Percentiles rank a stretch among this genome's conserved stretches.
These are phyloP conservation scores for Leccinum pachyderme DNA, from an alignment of 1,284 basidiomycete genomes.

Conservation along the genomic window DNA sequence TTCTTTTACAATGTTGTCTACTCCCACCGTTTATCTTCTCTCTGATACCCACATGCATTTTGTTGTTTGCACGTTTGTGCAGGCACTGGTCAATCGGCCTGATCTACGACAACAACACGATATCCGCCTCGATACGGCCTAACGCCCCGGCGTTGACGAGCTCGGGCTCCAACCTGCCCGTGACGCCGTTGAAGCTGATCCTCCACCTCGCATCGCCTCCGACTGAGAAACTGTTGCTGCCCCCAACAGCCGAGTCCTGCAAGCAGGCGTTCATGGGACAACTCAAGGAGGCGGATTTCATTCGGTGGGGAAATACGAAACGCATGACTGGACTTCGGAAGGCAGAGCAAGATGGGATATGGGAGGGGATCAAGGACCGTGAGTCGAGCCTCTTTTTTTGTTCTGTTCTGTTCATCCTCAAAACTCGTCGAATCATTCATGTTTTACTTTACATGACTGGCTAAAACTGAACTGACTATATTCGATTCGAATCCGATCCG, in stretches of 20 bases:
- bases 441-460: too few relatives aligned
- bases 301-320: conserved; percentile 92
- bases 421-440: not conserved
- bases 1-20: not conserved
- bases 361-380: conserved; percentile 78
- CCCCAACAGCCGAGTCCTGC: conserved; percentile 77
- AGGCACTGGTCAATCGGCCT: conserved; percentile 83
- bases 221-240: conserved; percentile 77
- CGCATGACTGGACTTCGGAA: conserved; percentile 86
- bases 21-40: not conserved
- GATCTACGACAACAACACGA: conserved; percentile 78
- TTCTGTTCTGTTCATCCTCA: not conserved
- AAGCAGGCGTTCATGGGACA: conserved; percentile 92
- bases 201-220: conserved; percentile 87
- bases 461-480: not conserved
- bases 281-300: conserved; percentile 92
- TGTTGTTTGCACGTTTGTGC: not conserved
- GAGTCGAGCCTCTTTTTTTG: conserved; percentile 29
- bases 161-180: conserved; percentile 38
- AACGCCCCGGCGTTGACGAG: conserved; percentile 36
- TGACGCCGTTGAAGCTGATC: conserved; percentile 67
- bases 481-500: conserved; percentile 9
- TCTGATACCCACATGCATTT: not conserved
- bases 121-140: conserved; percentile 55
- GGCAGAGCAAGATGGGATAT: conserved; percentile 88